Percentiles rank a stretch among this genome's conserved stretches.
Conservation (phyloP, 441 rosid species). For the Breynia disticha region DNA sequence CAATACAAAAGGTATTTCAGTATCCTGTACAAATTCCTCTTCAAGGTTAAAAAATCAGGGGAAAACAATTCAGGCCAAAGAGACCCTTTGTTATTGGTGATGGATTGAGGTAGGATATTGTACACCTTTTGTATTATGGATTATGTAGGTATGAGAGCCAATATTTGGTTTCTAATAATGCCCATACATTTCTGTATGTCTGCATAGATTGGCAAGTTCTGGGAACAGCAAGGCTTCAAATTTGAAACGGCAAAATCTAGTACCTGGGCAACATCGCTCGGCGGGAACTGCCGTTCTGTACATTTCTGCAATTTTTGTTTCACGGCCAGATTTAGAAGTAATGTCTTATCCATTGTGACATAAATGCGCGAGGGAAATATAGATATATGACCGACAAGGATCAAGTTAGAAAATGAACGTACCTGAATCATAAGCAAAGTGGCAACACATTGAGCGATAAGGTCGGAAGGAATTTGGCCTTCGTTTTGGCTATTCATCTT, state of each 20-base stretch:
- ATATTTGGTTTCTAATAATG: constrained; percentile 78
- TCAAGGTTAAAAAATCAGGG: no score
- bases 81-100: background rate
- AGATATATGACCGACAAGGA: background rate
- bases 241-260: constrained; percentile 71
- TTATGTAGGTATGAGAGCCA: constrained; percentile 77
- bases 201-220: constrained; percentile 71
- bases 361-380: background rate
- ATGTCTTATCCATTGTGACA: background rate
- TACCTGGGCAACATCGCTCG: constrained; percentile 79
- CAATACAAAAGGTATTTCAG: no score
- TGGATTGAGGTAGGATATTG: constrained; percentile 3
- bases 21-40: no score
- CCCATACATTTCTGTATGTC: constrained; percentile 98
- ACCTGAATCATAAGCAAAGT: constrained; percentile 89
- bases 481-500: constrained; percentile 31
- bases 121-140: constrained; percentile 5
- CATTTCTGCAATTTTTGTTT: constrained; percentile 54
- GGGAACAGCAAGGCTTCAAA: constrained; percentile 73
- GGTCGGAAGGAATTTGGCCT: constrained; percentile 57
- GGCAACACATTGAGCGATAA: constrained; percentile 83
- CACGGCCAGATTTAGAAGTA: background rate
- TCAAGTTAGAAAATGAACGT: background rate
- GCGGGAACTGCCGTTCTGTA: constrained; percentile 89
- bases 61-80: no score